Conservation (phyloP, 495 filamentous ascomycete species). For the Xylaria acuta region DNA sequence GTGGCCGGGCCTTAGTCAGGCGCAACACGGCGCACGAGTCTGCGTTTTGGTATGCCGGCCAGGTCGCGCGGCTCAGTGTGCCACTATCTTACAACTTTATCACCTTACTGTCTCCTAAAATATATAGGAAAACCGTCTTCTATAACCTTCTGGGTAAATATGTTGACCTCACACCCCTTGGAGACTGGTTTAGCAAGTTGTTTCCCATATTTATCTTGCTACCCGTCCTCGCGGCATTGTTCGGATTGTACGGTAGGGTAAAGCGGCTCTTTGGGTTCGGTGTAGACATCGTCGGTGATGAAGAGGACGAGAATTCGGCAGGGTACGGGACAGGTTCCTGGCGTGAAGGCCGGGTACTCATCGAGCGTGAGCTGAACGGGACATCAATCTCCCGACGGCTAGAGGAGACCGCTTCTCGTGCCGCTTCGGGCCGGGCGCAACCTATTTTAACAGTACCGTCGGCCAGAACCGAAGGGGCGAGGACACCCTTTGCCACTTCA, state of each 20-base stretch:
- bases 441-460: slow-evolving; percentile 47
- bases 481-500: slow-evolving; percentile 52
- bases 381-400: slow-evolving; percentile 48
- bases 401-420: slow-evolving; percentile 38
- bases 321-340: slow-evolving; percentile 82
- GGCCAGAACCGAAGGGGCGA: slow-evolving; percentile 29
- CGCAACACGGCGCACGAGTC: slow-evolving; percentile 90
- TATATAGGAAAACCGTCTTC: slow-evolving; percentile 78
- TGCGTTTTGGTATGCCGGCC: slow-evolving; percentile 92
- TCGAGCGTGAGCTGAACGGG: slow-evolving; percentile 84
- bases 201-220: slow-evolving; percentile 88
- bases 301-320: slow-evolving; percentile 66
- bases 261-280: slow-evolving; percentile 80
- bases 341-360: slow-evolving; percentile 92
- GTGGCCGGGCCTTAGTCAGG: slow-evolving; percentile 86
- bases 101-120: slow-evolving; percentile 74
- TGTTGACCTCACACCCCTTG: slow-evolving; percentile 84
- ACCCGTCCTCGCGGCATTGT: slow-evolving; percentile 80
- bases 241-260: slow-evolving; percentile 86
- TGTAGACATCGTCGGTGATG: slow-evolving; percentile 75
- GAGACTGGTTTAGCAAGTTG: slow-evolving; percentile 82
- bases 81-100: slow-evolving; percentile 95
- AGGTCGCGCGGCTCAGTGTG: slow-evolving; percentile 88
- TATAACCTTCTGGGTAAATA: slow-evolving; percentile 83
- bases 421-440: slow-evolving; percentile 35